Evolutionary conservation across 148 eudicot genomes (phyloP).

Genomic region (Chenopodium berlandieri): DNA sequence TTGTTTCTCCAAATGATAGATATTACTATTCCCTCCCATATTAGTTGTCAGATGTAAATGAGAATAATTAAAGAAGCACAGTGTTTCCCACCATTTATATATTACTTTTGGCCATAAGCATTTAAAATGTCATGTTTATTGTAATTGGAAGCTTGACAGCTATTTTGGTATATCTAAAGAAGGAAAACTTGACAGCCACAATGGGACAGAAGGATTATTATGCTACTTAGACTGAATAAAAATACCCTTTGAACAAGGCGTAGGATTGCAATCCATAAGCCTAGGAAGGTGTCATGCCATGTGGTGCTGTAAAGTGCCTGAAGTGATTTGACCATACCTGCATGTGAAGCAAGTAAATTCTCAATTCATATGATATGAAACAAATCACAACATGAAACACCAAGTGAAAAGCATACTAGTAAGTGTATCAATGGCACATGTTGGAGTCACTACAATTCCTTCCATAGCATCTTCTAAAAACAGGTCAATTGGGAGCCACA

Average conservation of each 20-base stretch:
- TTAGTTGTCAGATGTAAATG: no score
- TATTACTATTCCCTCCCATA: no score
- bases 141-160: not conserved
- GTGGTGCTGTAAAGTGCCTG: slow-evolving; percentile 72
- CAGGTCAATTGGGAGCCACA: slow-evolving; percentile 88
- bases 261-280: slow-evolving; percentile 79
- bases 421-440: slow-evolving; percentile 81
- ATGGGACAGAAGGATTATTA: not conserved
- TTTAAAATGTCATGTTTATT: no score
- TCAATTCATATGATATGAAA: not conserved
- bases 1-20: no score
- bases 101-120: no score
- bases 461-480: slow-evolving; percentile 93
- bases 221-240: slow-evolving; percentile 20
- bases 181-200: no score
- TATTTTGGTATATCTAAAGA: no score
- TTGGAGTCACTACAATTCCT: slow-evolving; percentile 60
- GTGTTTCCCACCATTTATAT: no score
- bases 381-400: slow-evolving; percentile 3
- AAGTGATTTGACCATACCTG: slow-evolving; percentile 78
- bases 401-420: slow-evolving; percentile 47
- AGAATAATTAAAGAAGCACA: no score
- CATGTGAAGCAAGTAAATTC: slow-evolving; percentile 6
- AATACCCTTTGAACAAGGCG: slow-evolving; percentile 94
- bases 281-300: slow-evolving; percentile 89